Conservation (phyloP, 2,329 filamentous ascomycete genomes). For the Arthrobotrys megalospora region DNA sequence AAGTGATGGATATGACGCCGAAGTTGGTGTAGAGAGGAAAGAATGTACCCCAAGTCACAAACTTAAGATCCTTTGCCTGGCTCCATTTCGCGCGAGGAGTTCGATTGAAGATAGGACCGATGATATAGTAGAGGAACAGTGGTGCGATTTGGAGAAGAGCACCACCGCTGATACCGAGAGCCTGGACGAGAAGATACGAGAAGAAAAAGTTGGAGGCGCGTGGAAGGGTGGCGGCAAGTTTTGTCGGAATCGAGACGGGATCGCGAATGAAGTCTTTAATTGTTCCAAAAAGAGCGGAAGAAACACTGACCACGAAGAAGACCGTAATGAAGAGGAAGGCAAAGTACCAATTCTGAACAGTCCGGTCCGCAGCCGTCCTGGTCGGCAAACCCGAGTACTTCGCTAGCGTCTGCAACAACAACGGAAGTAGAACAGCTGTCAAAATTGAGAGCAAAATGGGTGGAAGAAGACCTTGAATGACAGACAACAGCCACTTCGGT, state of each 20-base stretch:
- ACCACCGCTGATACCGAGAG: conserved; percentile 89
- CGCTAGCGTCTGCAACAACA: conserved; percentile 61
- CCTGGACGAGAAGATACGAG: conserved; percentile 97
- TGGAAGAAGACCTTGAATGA: conserved; percentile 89
- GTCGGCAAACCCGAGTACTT: conserved; percentile 64
- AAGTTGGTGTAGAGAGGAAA: conserved; percentile 98
- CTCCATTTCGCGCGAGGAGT: conserved; percentile 87
- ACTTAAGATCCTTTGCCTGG: conserved; percentile 82
- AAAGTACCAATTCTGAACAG: conserved; percentile 91
- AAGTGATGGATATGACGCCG: conserved; percentile 90
- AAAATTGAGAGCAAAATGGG: conserved; percentile 68
- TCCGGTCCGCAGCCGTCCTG: conserved; percentile 63
- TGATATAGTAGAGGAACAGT: conserved; percentile 83
- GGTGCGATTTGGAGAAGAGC: conserved; percentile 87
- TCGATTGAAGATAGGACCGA: conserved; percentile 85
- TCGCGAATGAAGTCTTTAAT: conserved; percentile 77
- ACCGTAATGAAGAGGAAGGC: conserved; percentile 94
- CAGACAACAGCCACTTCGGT: conserved; percentile 75
- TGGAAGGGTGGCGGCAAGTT: conserved; percentile 84
- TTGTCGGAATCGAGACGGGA: conserved; percentile 77
- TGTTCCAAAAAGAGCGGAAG: conserved; percentile 79
- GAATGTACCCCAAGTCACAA: conserved; percentile 90
- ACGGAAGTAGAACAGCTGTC: conserved; percentile 55
- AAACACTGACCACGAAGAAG: conserved; percentile 91
- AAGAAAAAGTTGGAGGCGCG: conserved; percentile 97